Evolutionary conservation across 805 yeast genomes (phyloP), one percentile per base, ranked within the genome.

Genomic region (Cyberlindnera japonica): DNA sequence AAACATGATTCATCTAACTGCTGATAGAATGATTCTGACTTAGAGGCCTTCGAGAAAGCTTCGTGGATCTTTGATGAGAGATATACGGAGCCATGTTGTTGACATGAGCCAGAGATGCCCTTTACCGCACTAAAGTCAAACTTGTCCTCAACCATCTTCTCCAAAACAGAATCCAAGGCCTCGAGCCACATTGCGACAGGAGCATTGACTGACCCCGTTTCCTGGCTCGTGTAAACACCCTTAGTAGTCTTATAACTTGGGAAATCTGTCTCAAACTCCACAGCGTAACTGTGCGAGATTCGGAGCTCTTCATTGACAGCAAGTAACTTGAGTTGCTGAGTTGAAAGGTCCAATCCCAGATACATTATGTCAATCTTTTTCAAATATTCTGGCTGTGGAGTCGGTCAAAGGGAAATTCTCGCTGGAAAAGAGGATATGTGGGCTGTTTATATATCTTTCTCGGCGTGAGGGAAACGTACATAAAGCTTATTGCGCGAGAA

Each of bases 131-230:
- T 51, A 50, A 89, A 77, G 7, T 82, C 83, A 51, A 86, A 78
- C 11, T 37, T 10, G 1, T 72, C 74, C 1, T 54, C 34, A 46
- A 66, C 58, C 79, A 82, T 73, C 40, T 65, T 63, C 11, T 51
- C 61, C 42, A 89, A 72, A 4, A 85, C 63, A 41, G 75, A 56
- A 54, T 90, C 91, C 23, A 89, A 51, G 1, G 96, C 86, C 47
- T 84, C 95, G 29, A 89, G 66, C 95, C 95, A 90, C 88, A 88
- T 81, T n/a, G 69, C 74, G 12, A 89, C 93, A 0, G 96, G 95
- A 7, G 93, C 81, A 35, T 74, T 71, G 18, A 88, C 79, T 42
- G 78, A 81, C 11, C 82, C 81, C 2, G 72, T 65, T 13, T 63
- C 66, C 1, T 72, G 75, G 37, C 75, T 65, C 19, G 70, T 61